A percentile compares a stretch with the other conserved stretches of the same genome.
Evolutionary conservation across 495 filamentous ascomycete genomes (phyloP).

Genomic region (Penicillium simplicissimum): DNA sequence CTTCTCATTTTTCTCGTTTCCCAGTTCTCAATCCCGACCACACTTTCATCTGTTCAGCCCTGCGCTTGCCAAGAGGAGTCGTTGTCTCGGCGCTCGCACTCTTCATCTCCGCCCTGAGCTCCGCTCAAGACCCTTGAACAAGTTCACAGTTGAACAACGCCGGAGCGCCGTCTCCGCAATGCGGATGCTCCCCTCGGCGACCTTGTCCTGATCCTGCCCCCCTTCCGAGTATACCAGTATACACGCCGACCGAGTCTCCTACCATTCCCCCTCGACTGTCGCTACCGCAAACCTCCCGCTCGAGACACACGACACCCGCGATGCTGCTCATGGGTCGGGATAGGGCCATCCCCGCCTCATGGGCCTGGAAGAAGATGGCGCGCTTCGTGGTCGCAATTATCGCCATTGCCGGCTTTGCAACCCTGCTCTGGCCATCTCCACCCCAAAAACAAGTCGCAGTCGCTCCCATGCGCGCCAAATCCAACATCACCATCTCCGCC

Average conservation of each 20-base stretch:
- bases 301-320: not conserved
- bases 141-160: not conserved
- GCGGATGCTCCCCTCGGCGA: constrained; percentile 21
- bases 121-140: constrained; percentile 4
- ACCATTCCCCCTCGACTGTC: not conserved
- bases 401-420: constrained; percentile 21
- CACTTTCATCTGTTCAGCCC: not conserved
- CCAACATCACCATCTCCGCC: constrained; percentile 41
- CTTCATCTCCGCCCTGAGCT: not conserved
- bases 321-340: constrained; percentile 36
- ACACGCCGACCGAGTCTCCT: not conserved
- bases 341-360: constrained; percentile 31
- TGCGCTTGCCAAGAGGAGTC: not conserved
- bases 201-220: not conserved
- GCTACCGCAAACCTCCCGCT: constrained; percentile 4
- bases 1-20: not conserved
- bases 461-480: constrained; percentile 19
- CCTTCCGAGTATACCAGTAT: constrained; percentile 14
- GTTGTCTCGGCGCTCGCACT: not conserved
- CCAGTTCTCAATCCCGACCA: not conserved
- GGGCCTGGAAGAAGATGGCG: constrained; percentile 40
- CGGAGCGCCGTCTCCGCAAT: constrained; percentile 23
- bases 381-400: constrained; percentile 28
- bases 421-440: constrained; percentile 34
- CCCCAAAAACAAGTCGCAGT: constrained; percentile 13